phyloP scores from a whole-genome alignment of 768 basidiomycete species.

The Pleurotus cornucopiae region DNA sequence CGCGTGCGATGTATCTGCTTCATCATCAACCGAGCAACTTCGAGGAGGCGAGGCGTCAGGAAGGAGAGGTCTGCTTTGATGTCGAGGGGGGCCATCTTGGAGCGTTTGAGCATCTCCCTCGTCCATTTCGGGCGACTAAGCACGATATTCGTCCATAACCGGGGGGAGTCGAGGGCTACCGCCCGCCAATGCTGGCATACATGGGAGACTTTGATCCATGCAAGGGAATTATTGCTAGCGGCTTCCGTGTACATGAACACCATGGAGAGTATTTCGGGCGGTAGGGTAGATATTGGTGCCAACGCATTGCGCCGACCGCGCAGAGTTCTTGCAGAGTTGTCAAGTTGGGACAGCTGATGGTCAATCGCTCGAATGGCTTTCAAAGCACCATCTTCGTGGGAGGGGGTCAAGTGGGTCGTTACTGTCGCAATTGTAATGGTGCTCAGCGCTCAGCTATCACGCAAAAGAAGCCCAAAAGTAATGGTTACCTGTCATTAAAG shows the following conservation, averaged over 20 bases:
- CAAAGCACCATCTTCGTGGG: background rate
- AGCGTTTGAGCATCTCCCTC: conserved; percentile 39
- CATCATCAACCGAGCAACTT: conserved; percentile 24
- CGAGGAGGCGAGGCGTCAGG: conserved; percentile 21
- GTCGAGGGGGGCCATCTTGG: conserved; percentile 33
- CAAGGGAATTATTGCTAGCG: conserved; percentile 11
- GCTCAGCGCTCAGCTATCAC: background rate
- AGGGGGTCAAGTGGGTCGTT: conserved; percentile 2
- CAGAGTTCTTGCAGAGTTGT: conserved; percentile 27
- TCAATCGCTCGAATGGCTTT: conserved; percentile 29
- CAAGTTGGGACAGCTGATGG: conserved; percentile 27
- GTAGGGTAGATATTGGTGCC: conserved; percentile 33
- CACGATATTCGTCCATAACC: conserved; percentile 35
- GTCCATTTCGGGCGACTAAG: conserved; percentile 31
- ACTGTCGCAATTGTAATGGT: background rate
- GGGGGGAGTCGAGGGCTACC: conserved; percentile 34
- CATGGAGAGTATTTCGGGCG: conserved; percentile 35
- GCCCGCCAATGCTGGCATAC: conserved; percentile 40
- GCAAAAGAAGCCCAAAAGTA: background rate
- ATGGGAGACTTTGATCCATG: conserved; percentile 35
- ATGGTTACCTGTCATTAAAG: conserved; percentile 8
- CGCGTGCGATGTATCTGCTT: conserved; percentile 28
- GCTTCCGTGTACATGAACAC: conserved; percentile 24
- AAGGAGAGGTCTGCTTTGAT: conserved; percentile 22
- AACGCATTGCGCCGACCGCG: conserved; percentile 32